Conservation (phyloP, 257 asterid species). For the Fraxinus excelsior region DNA sequence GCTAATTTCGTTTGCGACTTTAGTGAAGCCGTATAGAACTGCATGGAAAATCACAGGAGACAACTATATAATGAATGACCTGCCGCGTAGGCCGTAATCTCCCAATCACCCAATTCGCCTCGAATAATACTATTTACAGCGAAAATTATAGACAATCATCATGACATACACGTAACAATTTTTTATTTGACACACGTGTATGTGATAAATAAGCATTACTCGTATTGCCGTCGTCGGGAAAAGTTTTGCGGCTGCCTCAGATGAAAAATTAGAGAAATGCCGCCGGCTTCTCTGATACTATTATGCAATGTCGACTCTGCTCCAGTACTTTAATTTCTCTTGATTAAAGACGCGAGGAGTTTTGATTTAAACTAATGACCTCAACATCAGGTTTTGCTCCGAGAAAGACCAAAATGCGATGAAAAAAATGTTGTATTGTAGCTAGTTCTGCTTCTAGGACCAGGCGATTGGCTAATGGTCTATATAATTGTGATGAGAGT, state of each 20-base stretch:
- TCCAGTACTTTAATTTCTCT: slow-evolving; percentile 14
- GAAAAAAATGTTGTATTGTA: slow-evolving; percentile 4
- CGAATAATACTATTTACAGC: too few species aligned
- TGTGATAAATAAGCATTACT: too few species aligned
- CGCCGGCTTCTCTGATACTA: slow-evolving; percentile 12
- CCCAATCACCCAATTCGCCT: too few species aligned
- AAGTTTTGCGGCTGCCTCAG: slow-evolving; percentile 2
- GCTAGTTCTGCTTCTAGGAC: background rate
- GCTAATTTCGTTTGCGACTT: too few species aligned
- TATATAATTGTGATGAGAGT: slow-evolving; percentile 5
- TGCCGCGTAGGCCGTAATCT: too few species aligned
- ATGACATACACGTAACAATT: too few species aligned
- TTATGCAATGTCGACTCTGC: slow-evolving; percentile 23
- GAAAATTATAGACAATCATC: too few species aligned
- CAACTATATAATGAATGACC: background rate
- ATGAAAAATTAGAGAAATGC: slow-evolving; percentile 23
- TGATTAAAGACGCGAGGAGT: slow-evolving; percentile 12
- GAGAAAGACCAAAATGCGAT: slow-evolving; percentile 8
- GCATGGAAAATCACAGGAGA: background rate
- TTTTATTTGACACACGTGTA: too few species aligned
- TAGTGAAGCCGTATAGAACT: background rate
- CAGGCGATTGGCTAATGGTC: slow-evolving; percentile 21
- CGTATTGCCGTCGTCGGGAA: background rate
- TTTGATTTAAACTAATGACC: slow-evolving; percentile 10
- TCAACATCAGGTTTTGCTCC: background rate